Percentiles rank a stretch among this genome's conserved stretches.
Conservation (phyloP, 1,139 yeast species). For the Candida sp. region DNA sequence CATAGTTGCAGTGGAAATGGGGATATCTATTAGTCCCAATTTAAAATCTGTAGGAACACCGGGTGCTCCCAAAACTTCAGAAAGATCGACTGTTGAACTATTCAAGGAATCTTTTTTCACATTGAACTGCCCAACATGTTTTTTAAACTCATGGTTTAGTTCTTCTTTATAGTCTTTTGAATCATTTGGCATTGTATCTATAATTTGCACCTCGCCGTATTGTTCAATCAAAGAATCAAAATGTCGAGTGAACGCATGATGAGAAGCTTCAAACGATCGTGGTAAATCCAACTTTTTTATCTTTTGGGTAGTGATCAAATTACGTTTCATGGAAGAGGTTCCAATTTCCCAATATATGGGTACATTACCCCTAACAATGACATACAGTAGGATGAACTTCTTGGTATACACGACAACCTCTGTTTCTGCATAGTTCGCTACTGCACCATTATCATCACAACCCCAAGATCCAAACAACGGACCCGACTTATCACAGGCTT, state of each 20-base stretch:
- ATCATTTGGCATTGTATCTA: conserved; percentile 50
- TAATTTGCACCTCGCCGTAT: conserved; percentile 60
- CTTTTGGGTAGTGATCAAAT: conserved; percentile 35
- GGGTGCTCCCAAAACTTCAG: conserved; percentile 5
- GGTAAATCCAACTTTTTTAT: conserved; percentile 49
- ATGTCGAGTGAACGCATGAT: conserved; percentile 62
- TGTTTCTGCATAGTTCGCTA: conserved; percentile 64
- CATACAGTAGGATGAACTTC: conserved; percentile 52
- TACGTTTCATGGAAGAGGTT: conserved; percentile 35
- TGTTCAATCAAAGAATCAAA: conserved; percentile 55
- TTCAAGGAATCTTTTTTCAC: conserved; percentile 6
- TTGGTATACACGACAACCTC: conserved; percentile 59
- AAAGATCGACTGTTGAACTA: conserved; percentile 5
- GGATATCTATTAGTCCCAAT: conserved; percentile 28
- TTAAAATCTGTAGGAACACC: conserved; percentile 10
- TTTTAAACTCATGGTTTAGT: conserved; percentile 25
- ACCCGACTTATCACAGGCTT: conserved; percentile 58
- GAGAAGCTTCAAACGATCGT: conserved; percentile 61
- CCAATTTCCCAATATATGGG: conserved; percentile 65
- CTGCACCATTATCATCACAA: conserved; percentile 68
- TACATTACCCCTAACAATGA: conserved; percentile 63
- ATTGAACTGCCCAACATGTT: conserved; percentile 29
- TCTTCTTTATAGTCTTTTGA: conserved; percentile 32
- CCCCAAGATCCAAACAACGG: conserved; percentile 68
- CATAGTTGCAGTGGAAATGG: conserved; percentile 29